Base-by-base conservation (phyloP, 257 asterid genomes). In the Solanum sejunctum region DNA sequence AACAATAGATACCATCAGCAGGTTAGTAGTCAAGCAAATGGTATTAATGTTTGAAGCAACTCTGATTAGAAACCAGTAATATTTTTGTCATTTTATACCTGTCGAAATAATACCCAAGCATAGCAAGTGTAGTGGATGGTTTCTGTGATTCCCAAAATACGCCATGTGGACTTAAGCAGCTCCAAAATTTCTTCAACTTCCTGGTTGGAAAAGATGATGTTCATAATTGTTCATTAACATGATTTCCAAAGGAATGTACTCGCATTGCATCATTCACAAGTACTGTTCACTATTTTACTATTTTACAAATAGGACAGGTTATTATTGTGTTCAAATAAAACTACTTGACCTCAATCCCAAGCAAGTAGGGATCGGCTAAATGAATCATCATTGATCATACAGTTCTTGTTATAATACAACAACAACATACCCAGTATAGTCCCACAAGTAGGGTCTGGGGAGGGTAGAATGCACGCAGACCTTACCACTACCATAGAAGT, bases 151-250 rank as follows among this genome's bases (percentile, higher is more conserved):
- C 99, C 99, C 83, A 96, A 91, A 88, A 93, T 87, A 86, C 95
- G 97, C 98, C 99, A 96, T 39, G 98, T 91, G 49, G 96, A 93
- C 92, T 95, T 96, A 81, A 95, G 90, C 85, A 96, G 99, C 95
- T 96, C 99, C 94, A 96, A 88, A 91, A 96, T 95, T 90, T 96
- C 98, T 89, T 96, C 99, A 85, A 96, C 97, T 93, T 96, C 99
- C 99, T 96, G 97, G 64, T 82, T 72, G 64, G 69, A 84, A 83
- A 72, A 82, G 45, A 69, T 61, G 75, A 57, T 84, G 85, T 70
- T 61, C 80, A 80, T 17, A 77, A 66, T 45, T 61, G 58, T 10
- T 52, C 58, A 84, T n/a, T 45, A 12, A 17, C 23, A 15, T 1
- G 7, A 57, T 84, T 79, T 49, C 45, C 28, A 54, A 83, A 54